These are phyloP conservation scores for Geranium rotundifolium DNA, from an alignment of 345 rosid genomes.

Conservation along the genomic window DNA sequence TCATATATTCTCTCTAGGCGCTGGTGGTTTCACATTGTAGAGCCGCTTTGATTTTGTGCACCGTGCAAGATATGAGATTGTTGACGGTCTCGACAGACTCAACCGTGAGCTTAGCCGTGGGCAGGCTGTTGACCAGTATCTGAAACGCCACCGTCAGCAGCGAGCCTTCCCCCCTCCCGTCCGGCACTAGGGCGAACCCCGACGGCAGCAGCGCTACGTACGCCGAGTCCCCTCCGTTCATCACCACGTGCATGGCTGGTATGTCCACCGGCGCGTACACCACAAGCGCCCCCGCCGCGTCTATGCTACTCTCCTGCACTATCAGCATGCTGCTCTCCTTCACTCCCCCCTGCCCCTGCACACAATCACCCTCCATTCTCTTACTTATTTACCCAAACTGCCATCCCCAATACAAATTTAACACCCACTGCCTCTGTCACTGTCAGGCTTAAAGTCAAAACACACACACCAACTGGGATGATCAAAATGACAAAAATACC, in stretches of 20 bases:
- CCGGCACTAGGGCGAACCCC: constrained; percentile 77
- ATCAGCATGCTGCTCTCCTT: constrained; percentile 94
- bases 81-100: constrained; percentile 98
- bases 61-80: constrained; percentile 81
- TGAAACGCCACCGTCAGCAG: constrained; percentile 94
- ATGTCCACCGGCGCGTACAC: constrained; percentile 99
- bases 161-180: constrained; percentile 70
- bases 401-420: too few species aligned
- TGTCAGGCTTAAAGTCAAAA: constrained; percentile 22
- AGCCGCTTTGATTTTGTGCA: constrained; percentile 83
- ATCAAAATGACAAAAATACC: constrained; percentile 9
- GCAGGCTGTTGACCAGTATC: constrained; percentile 83
- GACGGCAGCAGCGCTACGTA: constrained; percentile 91
- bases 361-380: too few species aligned
- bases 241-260: constrained; percentile 87
- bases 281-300: constrained; percentile 86
- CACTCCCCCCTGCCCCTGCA: too few species aligned
- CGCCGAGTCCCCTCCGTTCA: constrained; percentile 95
- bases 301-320: constrained; percentile 89
- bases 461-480: not conserved
- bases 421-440: too few species aligned
- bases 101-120: constrained; percentile 86
- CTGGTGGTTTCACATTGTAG: constrained; percentile 71
- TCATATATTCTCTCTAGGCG: too few species aligned
- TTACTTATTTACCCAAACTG: too few species aligned